These are phyloP conservation scores for Simplicillium aogashimaense DNA, from an alignment of 2,329 filamentous ascomycete species.

Conservation along the genomic window DNA sequence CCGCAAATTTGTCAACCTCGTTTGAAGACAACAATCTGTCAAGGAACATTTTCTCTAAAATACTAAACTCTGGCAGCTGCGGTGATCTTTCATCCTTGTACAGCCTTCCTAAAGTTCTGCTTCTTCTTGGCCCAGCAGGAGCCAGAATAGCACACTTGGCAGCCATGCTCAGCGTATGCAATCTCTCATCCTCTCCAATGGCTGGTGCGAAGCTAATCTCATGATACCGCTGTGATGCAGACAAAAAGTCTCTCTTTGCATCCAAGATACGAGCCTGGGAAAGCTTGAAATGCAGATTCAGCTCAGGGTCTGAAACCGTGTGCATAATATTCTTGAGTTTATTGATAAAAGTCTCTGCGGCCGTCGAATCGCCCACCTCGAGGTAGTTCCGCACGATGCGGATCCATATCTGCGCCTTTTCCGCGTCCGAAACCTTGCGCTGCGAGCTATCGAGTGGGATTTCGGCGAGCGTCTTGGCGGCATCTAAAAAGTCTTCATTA, in stretches of 20 bases:
- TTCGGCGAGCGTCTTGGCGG: constrained; percentile 68
- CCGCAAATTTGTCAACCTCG: constrained; percentile 82
- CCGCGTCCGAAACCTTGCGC: constrained; percentile 69
- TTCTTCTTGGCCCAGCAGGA: constrained; percentile 78
- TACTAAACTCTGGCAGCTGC: constrained; percentile 69
- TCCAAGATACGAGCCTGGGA: constrained; percentile 91
- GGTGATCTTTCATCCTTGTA: constrained; percentile 87
- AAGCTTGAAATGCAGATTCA: constrained; percentile 78
- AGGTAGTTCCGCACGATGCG: constrained; percentile 90
- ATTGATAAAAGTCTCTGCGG: constrained; percentile 81
- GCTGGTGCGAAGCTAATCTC: constrained; percentile 68
- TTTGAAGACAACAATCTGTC: constrained; percentile 69
- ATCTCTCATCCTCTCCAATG: constrained; percentile 77
- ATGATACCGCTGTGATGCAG: constrained; percentile 82
- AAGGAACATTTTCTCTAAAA: constrained; percentile 96
- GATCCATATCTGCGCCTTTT: constrained; percentile 81
- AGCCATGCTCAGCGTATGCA: constrained; percentile 75
- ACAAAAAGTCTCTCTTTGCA: constrained; percentile 78
- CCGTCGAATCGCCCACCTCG: constrained; percentile 82
- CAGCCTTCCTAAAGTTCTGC: constrained; percentile 67
- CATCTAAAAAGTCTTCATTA: constrained; percentile 69
- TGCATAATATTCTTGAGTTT: constrained; percentile 90
- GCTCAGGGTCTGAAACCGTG: constrained; percentile 61
- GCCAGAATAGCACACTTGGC: constrained; percentile 90
- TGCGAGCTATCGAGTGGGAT: constrained; percentile 88